These are phyloP conservation scores for Ustilago esculenta DNA, from an alignment of 1,284 basidiomycete genomes.

Conservation along the genomic window DNA sequence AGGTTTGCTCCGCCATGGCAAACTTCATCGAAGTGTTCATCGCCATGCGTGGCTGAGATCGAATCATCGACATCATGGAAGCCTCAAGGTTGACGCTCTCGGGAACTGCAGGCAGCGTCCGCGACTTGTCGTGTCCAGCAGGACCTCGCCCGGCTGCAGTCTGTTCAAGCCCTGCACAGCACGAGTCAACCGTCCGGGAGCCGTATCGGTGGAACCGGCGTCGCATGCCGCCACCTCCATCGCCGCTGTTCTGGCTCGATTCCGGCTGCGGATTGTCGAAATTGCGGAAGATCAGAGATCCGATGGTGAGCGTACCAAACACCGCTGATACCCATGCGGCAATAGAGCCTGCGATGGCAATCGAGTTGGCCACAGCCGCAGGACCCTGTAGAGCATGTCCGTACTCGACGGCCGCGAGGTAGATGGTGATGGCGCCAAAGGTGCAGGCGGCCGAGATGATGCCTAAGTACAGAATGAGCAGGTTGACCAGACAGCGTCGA, in stretches of 20 bases:
- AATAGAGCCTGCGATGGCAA: conserved; percentile 6
- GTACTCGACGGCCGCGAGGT: conserved; percentile 41
- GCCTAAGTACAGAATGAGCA: conserved; percentile 51
- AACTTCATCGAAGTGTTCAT: conserved; percentile 29
- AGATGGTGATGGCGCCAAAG: conserved; percentile 37
- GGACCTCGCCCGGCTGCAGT: background rate
- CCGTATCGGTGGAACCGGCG: conserved; percentile 12
- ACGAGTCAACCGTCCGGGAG: conserved; percentile 11
- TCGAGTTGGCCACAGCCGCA: background rate
- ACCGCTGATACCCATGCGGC: conserved; percentile 41
- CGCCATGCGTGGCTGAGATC: conserved; percentile 12
- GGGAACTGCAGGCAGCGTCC: conserved; percentile 56
- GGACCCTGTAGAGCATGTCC: conserved; percentile 28
- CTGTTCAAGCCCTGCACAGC: conserved; percentile 4
- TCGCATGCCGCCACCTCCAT: conserved; percentile 2
- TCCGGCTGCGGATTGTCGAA: conserved; percentile 42
- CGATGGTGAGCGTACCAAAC: conserved; percentile 47
- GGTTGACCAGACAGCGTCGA: conserved; percentile 52
- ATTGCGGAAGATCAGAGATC: conserved; percentile 48
- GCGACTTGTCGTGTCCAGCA: conserved; percentile 17
- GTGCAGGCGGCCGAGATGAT: conserved; percentile 48
- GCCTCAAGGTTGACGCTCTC: conserved; percentile 52
- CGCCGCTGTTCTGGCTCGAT: conserved; percentile 22
- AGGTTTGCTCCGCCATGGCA: conserved; percentile 19
- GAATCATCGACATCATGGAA: conserved; percentile 18